A percentile compares a stretch with the other conserved stretches of the same genome.
Conservation (phyloP, 768 basidiomycete genomes). For the Tricholoma sp. region DNA sequence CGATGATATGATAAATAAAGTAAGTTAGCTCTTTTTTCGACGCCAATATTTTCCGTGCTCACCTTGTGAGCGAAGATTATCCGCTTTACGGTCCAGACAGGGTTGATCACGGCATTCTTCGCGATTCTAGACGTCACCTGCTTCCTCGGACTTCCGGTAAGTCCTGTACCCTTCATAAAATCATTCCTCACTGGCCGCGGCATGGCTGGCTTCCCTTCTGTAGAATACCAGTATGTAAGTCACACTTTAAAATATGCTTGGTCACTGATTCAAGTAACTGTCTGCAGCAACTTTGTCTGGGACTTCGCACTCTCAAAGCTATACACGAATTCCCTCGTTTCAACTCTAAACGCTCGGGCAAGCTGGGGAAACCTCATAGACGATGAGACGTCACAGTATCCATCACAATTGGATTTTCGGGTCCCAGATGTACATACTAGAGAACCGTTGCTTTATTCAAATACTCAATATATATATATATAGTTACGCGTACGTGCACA, state of each 20-base stretch:
- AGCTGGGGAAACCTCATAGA: not conserved
- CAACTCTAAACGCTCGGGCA: not conserved
- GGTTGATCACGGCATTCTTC: conserved; percentile 32
- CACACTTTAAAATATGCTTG: not conserved
- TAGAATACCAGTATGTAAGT: conserved; percentile 21
- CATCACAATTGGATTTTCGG: not conserved
- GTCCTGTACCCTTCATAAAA: not conserved
- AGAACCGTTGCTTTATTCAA: no score
- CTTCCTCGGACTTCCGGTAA: conserved; percentile 36
- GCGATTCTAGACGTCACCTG: conserved; percentile 38
- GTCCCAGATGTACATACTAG: not conserved
- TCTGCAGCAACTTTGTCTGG: conserved; percentile 21
- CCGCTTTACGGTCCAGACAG: no score
- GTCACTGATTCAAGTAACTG: not conserved
- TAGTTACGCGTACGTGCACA: no score
- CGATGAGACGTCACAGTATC: not conserved
- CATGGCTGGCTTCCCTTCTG: not conserved
- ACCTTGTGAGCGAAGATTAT: conserved; percentile 3
- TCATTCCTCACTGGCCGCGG: not conserved
- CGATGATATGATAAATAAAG: conserved; percentile 32
- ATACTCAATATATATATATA: no score
- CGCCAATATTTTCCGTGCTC: not conserved
- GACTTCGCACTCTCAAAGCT: conserved; percentile 24
- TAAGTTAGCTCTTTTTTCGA: conserved; percentile 9
- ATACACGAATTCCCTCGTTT: conserved; percentile 19